Evolutionary conservation across 441 rosid species (phyloP).

Genomic region (Biscutella laevigata): DNA sequence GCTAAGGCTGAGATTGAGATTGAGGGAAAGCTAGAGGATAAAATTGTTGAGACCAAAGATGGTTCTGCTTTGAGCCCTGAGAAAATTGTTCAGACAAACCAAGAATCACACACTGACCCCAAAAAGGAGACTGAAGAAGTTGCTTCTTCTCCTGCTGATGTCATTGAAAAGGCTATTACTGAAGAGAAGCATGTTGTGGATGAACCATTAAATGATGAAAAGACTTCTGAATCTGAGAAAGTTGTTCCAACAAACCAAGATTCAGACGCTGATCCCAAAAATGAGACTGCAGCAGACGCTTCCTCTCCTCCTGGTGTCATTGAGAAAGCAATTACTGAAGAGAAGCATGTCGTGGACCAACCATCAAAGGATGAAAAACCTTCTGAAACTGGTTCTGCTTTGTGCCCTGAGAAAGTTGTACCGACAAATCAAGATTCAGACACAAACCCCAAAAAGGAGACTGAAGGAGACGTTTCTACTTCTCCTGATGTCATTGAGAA

Average conservation of each 20-base stretch:
- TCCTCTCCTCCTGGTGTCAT: background rate
- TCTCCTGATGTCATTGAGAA: constrained; percentile 16
- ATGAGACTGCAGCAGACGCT: constrained; percentile 4
- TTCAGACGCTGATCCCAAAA: background rate
- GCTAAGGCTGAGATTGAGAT: constrained; percentile 18
- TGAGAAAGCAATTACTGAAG: constrained; percentile 20
- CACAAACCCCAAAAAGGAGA: constrained; percentile 5
- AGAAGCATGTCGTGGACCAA: constrained; percentile 19
- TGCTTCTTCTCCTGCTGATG: constrained; percentile 1
- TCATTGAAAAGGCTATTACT: constrained; percentile 16
- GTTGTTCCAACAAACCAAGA: background rate
- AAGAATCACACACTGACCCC: background rate
- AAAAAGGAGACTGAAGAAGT: constrained; percentile 11
- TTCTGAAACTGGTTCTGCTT: constrained; percentile 7
- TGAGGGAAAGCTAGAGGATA: constrained; percentile 14
- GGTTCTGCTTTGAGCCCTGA: background rate
- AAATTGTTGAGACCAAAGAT: constrained; percentile 14
- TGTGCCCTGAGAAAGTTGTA: constrained; percentile 5
- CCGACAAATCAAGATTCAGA: constrained; percentile 6
- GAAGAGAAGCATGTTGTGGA: constrained; percentile 21
- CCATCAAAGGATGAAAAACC: constrained; percentile 16
- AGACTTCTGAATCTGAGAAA: background rate
- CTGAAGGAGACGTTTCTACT: constrained; percentile 5
- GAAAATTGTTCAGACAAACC: background rate
- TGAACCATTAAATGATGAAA: constrained; percentile 15